phyloP scores from a whole-genome alignment of 2,329 filamentous ascomycete genomes.

The Chalaropsis thielavioides region DNA sequence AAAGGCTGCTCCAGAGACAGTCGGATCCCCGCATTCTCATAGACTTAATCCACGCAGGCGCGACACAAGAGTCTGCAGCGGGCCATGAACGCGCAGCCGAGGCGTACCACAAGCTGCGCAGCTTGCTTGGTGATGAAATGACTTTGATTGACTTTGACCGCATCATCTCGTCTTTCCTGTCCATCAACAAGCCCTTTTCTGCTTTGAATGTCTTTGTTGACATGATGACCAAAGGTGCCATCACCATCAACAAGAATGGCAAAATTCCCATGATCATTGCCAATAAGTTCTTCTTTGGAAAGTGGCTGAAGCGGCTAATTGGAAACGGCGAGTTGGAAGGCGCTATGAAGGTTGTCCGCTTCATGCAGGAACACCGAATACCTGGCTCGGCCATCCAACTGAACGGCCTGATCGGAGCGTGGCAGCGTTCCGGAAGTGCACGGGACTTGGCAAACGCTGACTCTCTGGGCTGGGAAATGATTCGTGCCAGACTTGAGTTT shows the following conservation, averaged over 20 bases:
- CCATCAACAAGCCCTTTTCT: constrained; percentile 47
- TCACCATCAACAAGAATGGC: constrained; percentile 31
- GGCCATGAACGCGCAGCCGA: constrained; percentile 47
- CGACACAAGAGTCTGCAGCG: constrained; percentile 27
- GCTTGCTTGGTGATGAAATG: constrained; percentile 44
- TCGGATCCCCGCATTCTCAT: constrained; percentile 44
- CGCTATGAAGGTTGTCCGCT: constrained; percentile 55
- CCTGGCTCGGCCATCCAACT: constrained; percentile 58
- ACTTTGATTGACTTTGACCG: constrained; percentile 63
- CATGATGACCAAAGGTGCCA: constrained; percentile 59
- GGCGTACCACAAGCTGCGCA: constrained; percentile 50
- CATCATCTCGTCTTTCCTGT: constrained; percentile 56
- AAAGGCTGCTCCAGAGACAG: constrained; percentile 36
- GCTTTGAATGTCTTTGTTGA: constrained; percentile 70
- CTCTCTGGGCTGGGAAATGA: constrained; percentile 60
- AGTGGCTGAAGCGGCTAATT: constrained; percentile 77
- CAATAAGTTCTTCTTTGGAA: constrained; percentile 74
- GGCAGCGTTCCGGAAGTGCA: constrained; percentile 48
- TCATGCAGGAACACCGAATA: constrained; percentile 59
- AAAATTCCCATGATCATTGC: constrained; percentile 35
- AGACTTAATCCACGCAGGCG: constrained; percentile 50
- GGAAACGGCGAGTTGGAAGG: constrained; percentile 56
- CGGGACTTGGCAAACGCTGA: constrained; percentile 48
- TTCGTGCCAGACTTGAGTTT: constrained; percentile 50
- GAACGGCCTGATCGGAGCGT: constrained; percentile 69